These are phyloP conservation scores for Auricularia auricula-judae DNA, from an alignment of 768 basidiomycete genomes.

Conservation along the genomic window DNA sequence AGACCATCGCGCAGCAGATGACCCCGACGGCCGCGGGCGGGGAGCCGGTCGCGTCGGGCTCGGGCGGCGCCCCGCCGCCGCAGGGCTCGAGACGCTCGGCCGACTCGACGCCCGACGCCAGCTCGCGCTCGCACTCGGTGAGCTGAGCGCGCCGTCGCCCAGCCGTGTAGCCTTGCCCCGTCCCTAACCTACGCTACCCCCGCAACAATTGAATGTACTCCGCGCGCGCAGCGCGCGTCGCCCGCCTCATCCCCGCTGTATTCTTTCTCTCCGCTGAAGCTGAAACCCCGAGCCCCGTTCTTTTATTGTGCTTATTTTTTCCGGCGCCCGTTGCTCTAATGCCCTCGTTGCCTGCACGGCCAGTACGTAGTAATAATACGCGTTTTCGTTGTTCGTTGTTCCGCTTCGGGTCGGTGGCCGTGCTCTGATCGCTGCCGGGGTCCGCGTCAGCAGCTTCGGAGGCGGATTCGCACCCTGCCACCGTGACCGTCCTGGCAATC, in stretches of 20 bases:
- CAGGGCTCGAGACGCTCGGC: not conserved
- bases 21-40: not conserved
- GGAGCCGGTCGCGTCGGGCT: not conserved
- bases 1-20: not conserved
- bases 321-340: too few species aligned
- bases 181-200: not conserved
- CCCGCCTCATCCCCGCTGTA: not conserved
- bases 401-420: too few species aligned
- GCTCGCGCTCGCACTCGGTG: not conserved
- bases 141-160: not conserved
- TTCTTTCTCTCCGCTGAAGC: not conserved
- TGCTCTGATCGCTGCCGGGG: too few species aligned
- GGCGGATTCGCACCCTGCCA: too few species aligned
- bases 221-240: not conserved
- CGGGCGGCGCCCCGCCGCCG: not conserved
- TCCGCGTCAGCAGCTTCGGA: too few species aligned
- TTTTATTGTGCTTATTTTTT: slow-evolving; percentile 32
- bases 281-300: slow-evolving; percentile 55
- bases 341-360: too few species aligned
- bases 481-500: too few species aligned
- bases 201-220: not conserved
- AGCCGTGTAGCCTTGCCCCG: not conserved
- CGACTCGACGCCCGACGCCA: not conserved
- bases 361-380: too few species aligned
- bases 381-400: too few species aligned